Conservation (phyloP, 306 rosid species). For the Adenanthera pavonina region DNA sequence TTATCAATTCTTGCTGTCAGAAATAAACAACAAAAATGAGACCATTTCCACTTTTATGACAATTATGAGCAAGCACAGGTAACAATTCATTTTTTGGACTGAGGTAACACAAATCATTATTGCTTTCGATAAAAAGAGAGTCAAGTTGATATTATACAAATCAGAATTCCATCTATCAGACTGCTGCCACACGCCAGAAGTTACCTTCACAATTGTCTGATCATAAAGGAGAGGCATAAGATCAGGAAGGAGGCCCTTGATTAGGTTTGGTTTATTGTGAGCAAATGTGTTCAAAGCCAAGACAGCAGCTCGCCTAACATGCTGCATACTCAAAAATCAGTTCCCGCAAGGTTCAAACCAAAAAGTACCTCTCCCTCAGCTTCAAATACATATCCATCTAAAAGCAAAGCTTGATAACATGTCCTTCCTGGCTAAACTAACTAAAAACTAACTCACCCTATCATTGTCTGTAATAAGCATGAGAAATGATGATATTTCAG, state of each 20-base stretch:
- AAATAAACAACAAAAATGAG: conserved; percentile 42
- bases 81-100: not conserved
- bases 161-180: conserved; percentile 11
- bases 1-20: conserved; percentile 90
- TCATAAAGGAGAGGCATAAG: conserved; percentile 97
- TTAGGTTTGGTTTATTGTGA: conserved; percentile 95
- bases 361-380: conserved; percentile 29
- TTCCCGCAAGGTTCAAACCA: conserved; percentile 41
- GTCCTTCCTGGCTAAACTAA: conserved; percentile 13
- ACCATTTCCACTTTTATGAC: conserved; percentile 3
- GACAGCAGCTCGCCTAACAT: conserved; percentile 99
- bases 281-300: conserved; percentile 98
- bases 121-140: conserved; percentile 4
- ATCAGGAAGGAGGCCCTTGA: conserved; percentile 96
- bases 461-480: conserved; percentile 97
- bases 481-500: conserved; percentile 90
- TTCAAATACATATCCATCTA: conserved; percentile 10
- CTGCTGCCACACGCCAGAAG: not conserved
- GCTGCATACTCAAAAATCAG: conserved; percentile 64
- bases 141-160: not conserved
- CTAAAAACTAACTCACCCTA: conserved; percentile 62
- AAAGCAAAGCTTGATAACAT: conserved; percentile 26
- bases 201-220: conserved; percentile 82
- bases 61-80: not conserved
- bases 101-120: not conserved